A percentile compares a stretch with the other conserved stretches of the same genome.
These are phyloP conservation scores for Sugiyamaella paludigena DNA, from an alignment of 1,139 yeast species.

Conservation along the genomic window DNA sequence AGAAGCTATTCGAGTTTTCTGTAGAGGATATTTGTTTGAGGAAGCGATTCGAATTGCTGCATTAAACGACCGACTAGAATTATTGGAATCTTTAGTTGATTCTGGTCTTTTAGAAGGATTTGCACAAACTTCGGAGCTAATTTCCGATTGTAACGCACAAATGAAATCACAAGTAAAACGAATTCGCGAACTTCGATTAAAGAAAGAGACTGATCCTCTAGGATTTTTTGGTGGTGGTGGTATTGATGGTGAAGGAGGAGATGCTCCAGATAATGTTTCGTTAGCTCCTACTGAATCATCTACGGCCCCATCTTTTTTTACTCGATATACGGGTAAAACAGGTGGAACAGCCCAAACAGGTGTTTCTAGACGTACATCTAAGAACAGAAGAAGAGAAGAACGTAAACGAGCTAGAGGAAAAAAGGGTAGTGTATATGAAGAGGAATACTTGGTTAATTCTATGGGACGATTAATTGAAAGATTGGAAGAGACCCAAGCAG, in stretches of 20 bases:
- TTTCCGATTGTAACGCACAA: slow-evolving; percentile 91
- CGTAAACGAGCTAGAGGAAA: slow-evolving; percentile 95
- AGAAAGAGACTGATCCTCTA: slow-evolving; percentile 80
- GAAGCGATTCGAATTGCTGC: slow-evolving; percentile 70
- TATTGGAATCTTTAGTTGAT: slow-evolving; percentile 62
- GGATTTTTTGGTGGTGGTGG: slow-evolving; percentile 56
- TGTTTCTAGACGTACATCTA: slow-evolving; percentile 86
- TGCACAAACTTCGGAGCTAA: slow-evolving; percentile 78
- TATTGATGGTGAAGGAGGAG: slow-evolving; percentile 45
- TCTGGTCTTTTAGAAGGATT: slow-evolving; percentile 82
- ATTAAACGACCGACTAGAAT: slow-evolving; percentile 31
- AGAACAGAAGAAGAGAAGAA: slow-evolving; percentile 91
- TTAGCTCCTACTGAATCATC: slow-evolving; percentile 94
- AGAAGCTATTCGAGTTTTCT: slow-evolving; percentile 63
- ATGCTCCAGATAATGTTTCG: slow-evolving; percentile 90
- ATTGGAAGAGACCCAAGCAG: slow-evolving; percentile 68
- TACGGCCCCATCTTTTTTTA: slow-evolving; percentile 87
- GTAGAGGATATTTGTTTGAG: slow-evolving; percentile 73
- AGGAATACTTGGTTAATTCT: slow-evolving; percentile 86
- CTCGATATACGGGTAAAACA: slow-evolving; percentile 94
- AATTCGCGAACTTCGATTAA: slow-evolving; percentile 76
- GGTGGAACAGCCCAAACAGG: slow-evolving; percentile 96
- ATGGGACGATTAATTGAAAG: slow-evolving; percentile 86
- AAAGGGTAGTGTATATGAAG: slow-evolving; percentile 96
- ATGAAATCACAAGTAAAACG: slow-evolving; percentile 77